phyloP scores from a whole-genome alignment of 1,284 basidiomycete species.

The Tausonia pullulans region DNA sequence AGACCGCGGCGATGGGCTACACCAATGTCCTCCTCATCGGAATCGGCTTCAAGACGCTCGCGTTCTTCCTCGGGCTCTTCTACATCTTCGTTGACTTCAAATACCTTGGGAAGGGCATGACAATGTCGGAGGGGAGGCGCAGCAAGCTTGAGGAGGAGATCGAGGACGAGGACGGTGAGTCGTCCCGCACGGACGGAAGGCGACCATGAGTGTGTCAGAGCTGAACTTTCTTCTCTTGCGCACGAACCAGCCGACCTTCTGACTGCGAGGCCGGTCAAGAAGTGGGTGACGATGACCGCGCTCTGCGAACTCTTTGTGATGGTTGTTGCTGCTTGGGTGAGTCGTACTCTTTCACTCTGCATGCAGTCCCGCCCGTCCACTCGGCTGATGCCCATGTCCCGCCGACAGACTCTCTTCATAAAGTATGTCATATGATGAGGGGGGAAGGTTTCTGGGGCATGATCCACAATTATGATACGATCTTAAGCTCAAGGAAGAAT shows the following conservation, averaged over 20 bases:
- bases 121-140: not conserved
- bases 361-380: too few species aligned
- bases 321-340: too few species aligned
- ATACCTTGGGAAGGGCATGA: not conserved
- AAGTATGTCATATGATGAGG: too few species aligned
- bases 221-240: not conserved
- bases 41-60: not conserved
- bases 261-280: slow-evolving; percentile 1
- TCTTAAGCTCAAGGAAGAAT: too few species aligned
- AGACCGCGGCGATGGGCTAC: not conserved
- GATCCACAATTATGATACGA: too few species aligned
- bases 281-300: not conserved
- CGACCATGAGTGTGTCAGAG: not conserved
- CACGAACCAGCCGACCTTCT: not conserved
- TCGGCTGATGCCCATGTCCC: too few species aligned
- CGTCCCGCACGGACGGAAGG: not conserved
- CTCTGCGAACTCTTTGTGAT: too few species aligned
- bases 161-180: not conserved
- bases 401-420: too few species aligned
- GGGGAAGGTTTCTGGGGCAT: too few species aligned
- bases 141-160: not conserved
- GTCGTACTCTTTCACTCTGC: too few species aligned
- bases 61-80: slow-evolving; percentile 1
- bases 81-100: slow-evolving; percentile 6
- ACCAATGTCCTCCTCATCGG: slow-evolving; percentile 1